Evolutionary conservation across 106 monocot species (phyloP).

Genomic region (Allium fistulosum): DNA sequence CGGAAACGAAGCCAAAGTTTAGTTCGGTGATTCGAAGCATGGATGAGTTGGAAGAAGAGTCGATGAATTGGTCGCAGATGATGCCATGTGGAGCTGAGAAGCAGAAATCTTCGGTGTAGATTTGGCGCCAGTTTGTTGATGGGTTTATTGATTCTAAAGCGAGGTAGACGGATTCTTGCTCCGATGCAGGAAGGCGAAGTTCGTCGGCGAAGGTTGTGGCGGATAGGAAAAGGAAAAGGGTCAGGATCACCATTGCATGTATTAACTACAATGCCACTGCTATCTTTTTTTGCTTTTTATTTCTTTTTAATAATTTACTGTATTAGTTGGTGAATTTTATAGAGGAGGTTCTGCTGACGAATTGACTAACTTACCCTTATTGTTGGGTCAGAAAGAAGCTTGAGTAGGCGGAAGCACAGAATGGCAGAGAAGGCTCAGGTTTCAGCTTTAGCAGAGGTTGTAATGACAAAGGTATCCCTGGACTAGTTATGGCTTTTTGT

Average conservation of each 20-base stretch:
- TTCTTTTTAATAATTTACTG: neutral
- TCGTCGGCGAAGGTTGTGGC: neutral
- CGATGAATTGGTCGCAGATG: constrained; percentile 47
- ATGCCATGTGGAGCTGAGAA: constrained; percentile 68
- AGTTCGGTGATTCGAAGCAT: constrained; percentile 45
- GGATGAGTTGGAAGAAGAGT: neutral
- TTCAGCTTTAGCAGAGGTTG: no score
- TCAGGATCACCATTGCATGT: neutral
- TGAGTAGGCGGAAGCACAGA: no score
- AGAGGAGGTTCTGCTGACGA: no score
- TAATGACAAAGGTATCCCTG: no score
- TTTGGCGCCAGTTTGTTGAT: constrained; percentile 29
- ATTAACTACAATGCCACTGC: neutral
- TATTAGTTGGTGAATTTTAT: no score
- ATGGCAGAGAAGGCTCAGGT: no score
- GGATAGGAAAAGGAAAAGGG: constrained; percentile 12
- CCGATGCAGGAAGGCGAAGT: constrained; percentile 17
- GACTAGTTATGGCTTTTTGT: no score
- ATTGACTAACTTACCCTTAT: no score
- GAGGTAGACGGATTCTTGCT: constrained; percentile 48
- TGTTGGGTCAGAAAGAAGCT: no score
- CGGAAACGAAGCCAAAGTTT: constrained; percentile 76
- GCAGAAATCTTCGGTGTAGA: constrained; percentile 73
- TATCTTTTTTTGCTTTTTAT: neutral
- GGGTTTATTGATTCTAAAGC: constrained; percentile 53